These are phyloP conservation scores for Naumovozyma dairenensis DNA, from an alignment of 805 yeast genomes.

Conservation along the genomic window DNA sequence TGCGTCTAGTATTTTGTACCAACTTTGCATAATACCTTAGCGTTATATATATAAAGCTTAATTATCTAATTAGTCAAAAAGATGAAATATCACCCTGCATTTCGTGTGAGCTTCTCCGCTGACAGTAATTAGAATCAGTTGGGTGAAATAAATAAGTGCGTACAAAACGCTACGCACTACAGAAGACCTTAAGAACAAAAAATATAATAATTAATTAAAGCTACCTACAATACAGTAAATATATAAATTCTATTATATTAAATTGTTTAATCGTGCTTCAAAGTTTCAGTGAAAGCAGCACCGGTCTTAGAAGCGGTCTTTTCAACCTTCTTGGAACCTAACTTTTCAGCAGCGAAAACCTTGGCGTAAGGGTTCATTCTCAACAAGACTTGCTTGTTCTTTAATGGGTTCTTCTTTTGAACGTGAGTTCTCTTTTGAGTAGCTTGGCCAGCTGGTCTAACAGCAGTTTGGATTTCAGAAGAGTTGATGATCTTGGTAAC, in stretches of 20 bases:
- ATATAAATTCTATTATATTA: conserved; percentile 6
- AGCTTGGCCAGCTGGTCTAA: conserved; percentile 92
- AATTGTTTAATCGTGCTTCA: conserved; percentile 46
- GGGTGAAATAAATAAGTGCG: too few species aligned
- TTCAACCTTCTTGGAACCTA: conserved; percentile 73
- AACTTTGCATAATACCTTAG: too few species aligned
- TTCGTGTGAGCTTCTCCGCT: too few species aligned
- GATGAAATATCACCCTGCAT: too few species aligned
- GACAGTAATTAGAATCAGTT: too few species aligned
- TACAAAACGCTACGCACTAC: too few species aligned
- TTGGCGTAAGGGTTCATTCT: conserved; percentile 99
- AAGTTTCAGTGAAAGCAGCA: conserved; percentile 58
- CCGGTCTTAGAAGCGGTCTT: conserved; percentile 57
- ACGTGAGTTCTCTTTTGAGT: conserved; percentile 90
- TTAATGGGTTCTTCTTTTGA: conserved; percentile 97
- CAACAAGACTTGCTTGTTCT: conserved; percentile 96
- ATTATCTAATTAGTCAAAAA: too few species aligned
- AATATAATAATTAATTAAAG: too few species aligned
- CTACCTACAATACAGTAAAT: conserved; percentile 1
- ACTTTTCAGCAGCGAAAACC: conserved; percentile 87
- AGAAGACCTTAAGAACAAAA: too few species aligned
- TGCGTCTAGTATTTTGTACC: too few species aligned
- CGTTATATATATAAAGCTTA: too few species aligned
- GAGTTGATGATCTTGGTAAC: conserved; percentile 96
- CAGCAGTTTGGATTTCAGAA: conserved; percentile 96